Evolutionary conservation across 2,329 filamentous ascomycete genomes (phyloP).

Genomic region (Pseudogymnoascus sp.): DNA sequence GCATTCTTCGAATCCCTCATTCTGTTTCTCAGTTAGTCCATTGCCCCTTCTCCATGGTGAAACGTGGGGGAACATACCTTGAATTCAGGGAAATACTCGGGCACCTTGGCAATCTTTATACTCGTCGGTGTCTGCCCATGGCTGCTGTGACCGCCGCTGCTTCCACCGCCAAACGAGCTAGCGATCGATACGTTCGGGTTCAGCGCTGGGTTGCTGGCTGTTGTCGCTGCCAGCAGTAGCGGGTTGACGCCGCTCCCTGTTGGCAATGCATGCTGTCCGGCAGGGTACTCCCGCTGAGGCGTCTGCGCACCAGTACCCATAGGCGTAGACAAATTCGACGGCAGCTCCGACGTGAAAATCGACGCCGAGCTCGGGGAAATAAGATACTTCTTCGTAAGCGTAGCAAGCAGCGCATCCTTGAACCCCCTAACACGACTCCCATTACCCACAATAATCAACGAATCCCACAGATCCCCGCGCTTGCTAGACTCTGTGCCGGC

Average conservation of each 20-base stretch:
- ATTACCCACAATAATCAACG: slow-evolving; percentile 83
- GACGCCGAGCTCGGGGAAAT: slow-evolving; percentile 88
- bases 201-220: slow-evolving; percentile 37
- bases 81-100: slow-evolving; percentile 68
- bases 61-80: slow-evolving; percentile 35
- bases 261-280: slow-evolving; percentile 47
- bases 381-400: slow-evolving; percentile 72
- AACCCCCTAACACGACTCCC: slow-evolving; percentile 68
- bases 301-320: slow-evolving; percentile 86
- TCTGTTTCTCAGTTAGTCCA: slow-evolving; percentile 5
- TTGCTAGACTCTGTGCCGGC: slow-evolving; percentile 77
- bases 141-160: slow-evolving; percentile 48
- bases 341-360: slow-evolving; percentile 94
- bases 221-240: slow-evolving; percentile 83
- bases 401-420: slow-evolving; percentile 77
- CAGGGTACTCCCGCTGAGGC: slow-evolving; percentile 48
- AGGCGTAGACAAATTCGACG: slow-evolving; percentile 86
- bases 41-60: slow-evolving; percentile 9
- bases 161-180: slow-evolving; percentile 23
- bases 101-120: slow-evolving; percentile 56
- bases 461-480: slow-evolving; percentile 84
- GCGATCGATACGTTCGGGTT: slow-evolving; percentile 32
- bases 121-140: slow-evolving; percentile 62
- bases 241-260: slow-evolving; percentile 67
- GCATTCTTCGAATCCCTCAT: slow-evolving; percentile 45